Percentiles rank a stretch among this genome's conserved stretches.
phyloP scores from a whole-genome alignment of 2,329 filamentous ascomycete genomes.

The Aspergillus glaucus region DNA sequence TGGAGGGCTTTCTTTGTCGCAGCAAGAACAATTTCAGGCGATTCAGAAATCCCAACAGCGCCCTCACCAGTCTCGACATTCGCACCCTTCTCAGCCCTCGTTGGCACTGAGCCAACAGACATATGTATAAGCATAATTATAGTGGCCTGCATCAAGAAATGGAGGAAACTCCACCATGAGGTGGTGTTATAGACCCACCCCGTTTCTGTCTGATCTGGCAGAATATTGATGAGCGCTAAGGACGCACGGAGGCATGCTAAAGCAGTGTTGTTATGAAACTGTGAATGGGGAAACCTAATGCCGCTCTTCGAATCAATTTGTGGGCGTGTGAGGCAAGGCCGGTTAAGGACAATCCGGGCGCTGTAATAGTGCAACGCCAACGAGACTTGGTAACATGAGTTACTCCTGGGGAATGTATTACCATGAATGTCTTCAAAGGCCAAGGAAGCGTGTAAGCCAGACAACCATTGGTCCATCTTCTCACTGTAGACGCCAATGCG shows the following conservation, averaged over 20 bases:
- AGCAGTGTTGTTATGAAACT: background rate
- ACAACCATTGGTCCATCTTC: background rate
- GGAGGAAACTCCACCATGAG: conserved; percentile 38
- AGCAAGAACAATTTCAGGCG: background rate
- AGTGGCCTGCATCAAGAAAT: conserved; percentile 36
- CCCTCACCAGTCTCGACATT: background rate
- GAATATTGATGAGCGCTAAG: conserved; percentile 26
- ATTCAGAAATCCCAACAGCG: background rate
- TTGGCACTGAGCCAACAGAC: background rate
- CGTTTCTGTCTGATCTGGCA: conserved; percentile 30
- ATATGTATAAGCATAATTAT: conserved; percentile 35
- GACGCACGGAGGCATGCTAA: conserved; percentile 1
- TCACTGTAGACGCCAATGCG: background rate
- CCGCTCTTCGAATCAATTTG: background rate
- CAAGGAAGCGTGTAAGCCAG: background rate
- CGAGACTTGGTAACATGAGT: background rate
- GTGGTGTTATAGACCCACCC: conserved; percentile 25
- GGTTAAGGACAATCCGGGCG: background rate
- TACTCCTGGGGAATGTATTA: background rate
- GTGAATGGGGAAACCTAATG: background rate
- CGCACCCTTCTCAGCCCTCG: background rate
- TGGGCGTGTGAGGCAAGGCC: background rate
- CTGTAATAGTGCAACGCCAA: background rate
- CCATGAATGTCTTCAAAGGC: background rate
- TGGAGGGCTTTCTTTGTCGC: background rate